phyloP scores from a whole-genome alignment of 768 basidiomycete species.

The Amanita jacksonii region DNA sequence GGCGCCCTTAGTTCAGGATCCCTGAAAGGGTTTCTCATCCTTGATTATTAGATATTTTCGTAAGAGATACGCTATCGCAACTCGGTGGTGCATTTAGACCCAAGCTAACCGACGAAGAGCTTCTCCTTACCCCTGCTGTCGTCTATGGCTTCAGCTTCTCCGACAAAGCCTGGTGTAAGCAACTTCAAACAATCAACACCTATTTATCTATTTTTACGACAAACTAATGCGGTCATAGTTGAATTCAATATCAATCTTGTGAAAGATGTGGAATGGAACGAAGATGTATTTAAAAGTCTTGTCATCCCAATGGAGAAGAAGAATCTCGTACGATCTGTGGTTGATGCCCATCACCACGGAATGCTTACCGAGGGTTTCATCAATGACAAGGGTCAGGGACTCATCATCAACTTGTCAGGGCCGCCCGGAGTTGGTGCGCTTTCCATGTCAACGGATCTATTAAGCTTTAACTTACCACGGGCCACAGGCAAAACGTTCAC shows the following conservation, averaged over 20 bases:
- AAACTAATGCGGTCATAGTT: slow-evolving; percentile 25
- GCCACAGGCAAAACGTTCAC: slow-evolving; percentile 46
- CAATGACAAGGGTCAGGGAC: slow-evolving; percentile 54
- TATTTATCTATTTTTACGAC: neutral
- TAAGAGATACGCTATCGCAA: neutral
- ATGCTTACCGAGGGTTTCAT: slow-evolving; percentile 52
- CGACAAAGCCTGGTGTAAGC: slow-evolving; percentile 52
- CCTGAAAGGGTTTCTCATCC: too few relatives aligned
- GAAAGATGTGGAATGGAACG: slow-evolving; percentile 43
- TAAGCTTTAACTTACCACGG: too few relatives aligned
- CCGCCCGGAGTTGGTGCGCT: slow-evolving; percentile 47
- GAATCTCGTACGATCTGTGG: slow-evolving; percentile 42
- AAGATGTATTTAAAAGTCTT: slow-evolving; percentile 48
- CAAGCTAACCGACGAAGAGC: slow-evolving; percentile 40
- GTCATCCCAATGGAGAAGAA: slow-evolving; percentile 47
- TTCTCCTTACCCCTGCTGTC: slow-evolving; percentile 45
- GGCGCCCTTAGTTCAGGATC: too few relatives aligned
- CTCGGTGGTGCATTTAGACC: slow-evolving; percentile 8
- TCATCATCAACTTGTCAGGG: slow-evolving; percentile 48
- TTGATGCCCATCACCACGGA: slow-evolving; percentile 47
- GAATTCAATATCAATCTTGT: slow-evolving; percentile 53
- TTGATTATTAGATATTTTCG: neutral
- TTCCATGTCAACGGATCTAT: neutral
- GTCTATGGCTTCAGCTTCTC: slow-evolving; percentile 55
- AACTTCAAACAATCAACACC: neutral